Evolutionary conservation across 345 rosid genomes (phyloP).

Genomic region (Bruguiera sexangula): DNA sequence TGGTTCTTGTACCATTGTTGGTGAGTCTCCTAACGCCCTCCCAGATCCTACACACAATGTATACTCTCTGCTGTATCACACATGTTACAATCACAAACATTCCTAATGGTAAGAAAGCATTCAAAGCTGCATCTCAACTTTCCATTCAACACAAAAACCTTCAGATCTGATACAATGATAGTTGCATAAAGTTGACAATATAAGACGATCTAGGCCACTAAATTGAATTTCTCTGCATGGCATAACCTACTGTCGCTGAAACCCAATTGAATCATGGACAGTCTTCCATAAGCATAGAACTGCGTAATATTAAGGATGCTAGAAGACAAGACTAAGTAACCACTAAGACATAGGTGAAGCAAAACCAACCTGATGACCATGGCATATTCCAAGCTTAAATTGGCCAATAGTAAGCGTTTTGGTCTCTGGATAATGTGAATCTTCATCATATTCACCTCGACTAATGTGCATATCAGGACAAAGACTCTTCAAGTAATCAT

Average conservation of each 20-base stretch:
- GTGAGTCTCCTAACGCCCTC: too few relatives aligned
- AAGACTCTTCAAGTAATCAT: slow-evolving; percentile 85
- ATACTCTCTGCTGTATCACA: too few relatives aligned
- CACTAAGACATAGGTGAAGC: background rate
- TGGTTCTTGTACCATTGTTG: too few relatives aligned
- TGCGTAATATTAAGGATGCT: background rate
- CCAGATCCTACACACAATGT: too few relatives aligned
- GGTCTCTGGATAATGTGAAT: slow-evolving; percentile 73
- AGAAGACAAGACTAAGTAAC: background rate
- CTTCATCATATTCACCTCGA: slow-evolving; percentile 87
- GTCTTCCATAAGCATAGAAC: background rate
- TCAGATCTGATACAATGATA: too few relatives aligned
- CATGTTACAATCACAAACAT: too few relatives aligned
- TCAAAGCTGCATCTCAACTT: too few relatives aligned
- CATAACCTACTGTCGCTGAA: background rate
- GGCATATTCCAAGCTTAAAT: slow-evolving; percentile 90
- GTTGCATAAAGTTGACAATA: too few relatives aligned
- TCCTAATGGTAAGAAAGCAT: too few relatives aligned
- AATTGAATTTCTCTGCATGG: background rate
- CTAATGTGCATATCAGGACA: slow-evolving; percentile 89
- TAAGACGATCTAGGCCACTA: background rate
- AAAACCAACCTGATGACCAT: slow-evolving; percentile 80
- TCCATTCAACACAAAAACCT: too few relatives aligned
- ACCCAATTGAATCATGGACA: too few relatives aligned
- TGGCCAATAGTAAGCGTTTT: slow-evolving; percentile 92